These are phyloP conservation scores for Melocanna baccifera DNA, from an alignment of 176 grass and related monocot species.

Conservation along the genomic window DNA sequence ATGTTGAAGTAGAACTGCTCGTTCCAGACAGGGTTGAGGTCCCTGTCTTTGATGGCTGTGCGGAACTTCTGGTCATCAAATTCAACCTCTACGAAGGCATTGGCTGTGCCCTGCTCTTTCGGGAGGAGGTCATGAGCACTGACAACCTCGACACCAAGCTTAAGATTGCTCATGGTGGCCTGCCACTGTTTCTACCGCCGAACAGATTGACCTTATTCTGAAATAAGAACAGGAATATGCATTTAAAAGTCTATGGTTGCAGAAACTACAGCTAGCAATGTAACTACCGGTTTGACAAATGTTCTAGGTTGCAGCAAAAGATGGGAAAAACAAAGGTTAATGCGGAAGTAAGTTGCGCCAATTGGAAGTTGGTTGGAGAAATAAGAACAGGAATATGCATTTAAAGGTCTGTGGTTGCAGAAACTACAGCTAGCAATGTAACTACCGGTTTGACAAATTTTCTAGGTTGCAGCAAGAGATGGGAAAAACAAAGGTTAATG, in stretches of 20 bases:
- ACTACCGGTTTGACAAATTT: not conserved
- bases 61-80: constrained; percentile 79
- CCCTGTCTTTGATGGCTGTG: constrained; percentile 63
- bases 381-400: not conserved
- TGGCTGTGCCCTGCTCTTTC: constrained; percentile 58
- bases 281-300: constrained; percentile 4
- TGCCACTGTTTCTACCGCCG: not conserved
- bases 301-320: not conserved
- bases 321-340: not conserved
- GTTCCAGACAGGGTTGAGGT: constrained; percentile 76
- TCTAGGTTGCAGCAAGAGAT: not conserved
- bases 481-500: not conserved
- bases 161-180: constrained; percentile 57
- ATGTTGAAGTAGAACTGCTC: constrained; percentile 77
- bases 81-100: constrained; percentile 68
- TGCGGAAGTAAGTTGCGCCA: not conserved
- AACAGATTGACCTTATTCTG: constrained; percentile 16
- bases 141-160: constrained; percentile 68
- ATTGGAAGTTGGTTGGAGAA: constrained; percentile 21
- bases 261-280: not conserved
- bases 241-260: not conserved
- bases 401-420: not conserved
- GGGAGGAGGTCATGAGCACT: constrained; percentile 74
- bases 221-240: constrained; percentile 5
- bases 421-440: constrained; percentile 6